Conservation (phyloP, 257 asterid genomes). For the Thymus mandschuricus region DNA sequence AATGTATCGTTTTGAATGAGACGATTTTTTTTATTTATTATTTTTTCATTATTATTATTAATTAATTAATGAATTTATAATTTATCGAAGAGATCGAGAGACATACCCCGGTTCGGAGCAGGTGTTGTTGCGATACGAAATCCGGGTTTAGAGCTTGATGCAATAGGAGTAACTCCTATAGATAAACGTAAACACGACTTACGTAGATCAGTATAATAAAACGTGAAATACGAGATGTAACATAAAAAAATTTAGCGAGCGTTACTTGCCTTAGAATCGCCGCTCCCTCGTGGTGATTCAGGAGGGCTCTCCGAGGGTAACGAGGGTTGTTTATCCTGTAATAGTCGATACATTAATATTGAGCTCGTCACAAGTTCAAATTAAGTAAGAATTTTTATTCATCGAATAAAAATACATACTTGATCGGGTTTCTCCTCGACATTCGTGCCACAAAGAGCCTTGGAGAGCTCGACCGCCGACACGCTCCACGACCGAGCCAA, state of each 20-base stretch:
- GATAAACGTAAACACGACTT: not conserved
- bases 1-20: too few species aligned
- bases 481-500: slow-evolving; percentile 88
- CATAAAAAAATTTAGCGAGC: too few species aligned
- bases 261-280: slow-evolving; percentile 59
- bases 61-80: too few species aligned
- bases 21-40: too few species aligned
- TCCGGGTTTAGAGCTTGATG: slow-evolving; percentile 79
- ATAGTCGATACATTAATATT: not conserved
- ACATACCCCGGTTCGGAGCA: slow-evolving; percentile 61
- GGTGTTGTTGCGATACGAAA: slow-evolving; percentile 55
- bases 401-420: slow-evolving; percentile 10
- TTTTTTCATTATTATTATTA: too few species aligned
- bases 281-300: slow-evolving; percentile 66
- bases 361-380: not conserved
- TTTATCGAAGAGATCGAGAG: too few species aligned
- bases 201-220: not conserved
- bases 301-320: slow-evolving; percentile 61
- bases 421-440: slow-evolving; percentile 27
- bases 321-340: slow-evolving; percentile 48
- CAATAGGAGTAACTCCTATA: slow-evolving; percentile 60
- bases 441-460: slow-evolving; percentile 60
- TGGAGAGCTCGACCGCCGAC: slow-evolving; percentile 74
- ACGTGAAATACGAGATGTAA: not conserved
- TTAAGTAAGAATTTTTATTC: too few species aligned